Base-by-base conservation (phyloP, 371 early-diverging fungal species). In the Rhizopus delemar region DNA sequence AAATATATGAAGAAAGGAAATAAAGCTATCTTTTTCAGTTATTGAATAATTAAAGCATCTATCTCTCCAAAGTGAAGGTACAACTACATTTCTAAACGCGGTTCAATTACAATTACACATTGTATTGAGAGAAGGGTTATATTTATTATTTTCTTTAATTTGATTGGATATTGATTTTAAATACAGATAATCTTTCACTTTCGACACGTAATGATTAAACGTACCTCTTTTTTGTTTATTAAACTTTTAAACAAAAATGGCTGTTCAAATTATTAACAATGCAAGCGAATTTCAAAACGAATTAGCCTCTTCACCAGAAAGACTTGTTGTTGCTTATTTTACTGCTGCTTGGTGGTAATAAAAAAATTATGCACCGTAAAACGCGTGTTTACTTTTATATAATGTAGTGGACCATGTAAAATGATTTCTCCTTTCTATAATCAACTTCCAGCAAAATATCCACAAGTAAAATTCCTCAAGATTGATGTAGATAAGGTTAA, bases 401-500 rank as follows among this genome's bases (percentile, higher is more conserved):
- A 46, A 16, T 28, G 39, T 53, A 80, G 86, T 67, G 80, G 75
- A 16, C 86, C 88, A 34, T 86, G 88, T 59, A 78, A 72, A 52
- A 72, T 70, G 66, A 83, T 86, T 61, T 78, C 82, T 22, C 87
- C 87, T 32, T 64, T 84, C 22, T 81, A 77, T 59, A 69, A 70
- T 16, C 75, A 83, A 70, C 73, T 89, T 12, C 70, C 84, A 7
- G 58, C 70, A 35, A 76, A 79, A 45, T 83, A 82, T 54, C 65
- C 58, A 28, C 64, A 85, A 51, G 85, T 77, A 8, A 63, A 65
- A 15, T 89, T 89, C 65, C 69, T 80, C 56, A 86, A 87, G 71
- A 76, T 88, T 28, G 86, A 85, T 66, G 83, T 83, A 8, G 86
- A 87, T 58, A 66, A 81, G 46, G 63, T 65, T 11, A 70, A 73